Percentiles rank a stretch among this genome's conserved stretches.
Evolutionary conservation across 768 basidiomycete species (phyloP).

Genomic region (Pluteus cervinus): DNA sequence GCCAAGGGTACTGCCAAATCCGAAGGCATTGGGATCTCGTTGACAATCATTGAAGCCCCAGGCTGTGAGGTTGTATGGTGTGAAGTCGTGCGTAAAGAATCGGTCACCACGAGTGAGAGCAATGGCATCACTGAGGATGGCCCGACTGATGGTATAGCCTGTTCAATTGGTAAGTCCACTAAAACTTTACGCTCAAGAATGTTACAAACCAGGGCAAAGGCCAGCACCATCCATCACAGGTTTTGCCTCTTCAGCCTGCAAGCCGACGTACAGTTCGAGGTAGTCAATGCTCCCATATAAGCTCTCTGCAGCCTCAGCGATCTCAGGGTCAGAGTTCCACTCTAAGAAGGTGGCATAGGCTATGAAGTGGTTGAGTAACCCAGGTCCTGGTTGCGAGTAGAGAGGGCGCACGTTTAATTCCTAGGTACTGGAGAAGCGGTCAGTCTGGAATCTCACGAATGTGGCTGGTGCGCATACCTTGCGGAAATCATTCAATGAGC

Average conservation of each 20-base stretch:
- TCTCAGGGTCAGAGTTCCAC: slow-evolving; percentile 72
- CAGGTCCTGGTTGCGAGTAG: slow-evolving; percentile 1
- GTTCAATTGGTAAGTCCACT: neutral
- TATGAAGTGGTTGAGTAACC: slow-evolving; percentile 15
- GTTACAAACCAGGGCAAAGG: slow-evolving; percentile 64
- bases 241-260: slow-evolving; percentile 76
- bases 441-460: neutral
- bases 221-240: slow-evolving; percentile 74
- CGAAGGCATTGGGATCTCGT: slow-evolving; percentile 62
- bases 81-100: slow-evolving; percentile 77
- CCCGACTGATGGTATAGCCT: slow-evolving; percentile 81
- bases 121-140: slow-evolving; percentile 82
- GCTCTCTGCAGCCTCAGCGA: slow-evolving; percentile 68
- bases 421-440: slow-evolving; percentile 47
- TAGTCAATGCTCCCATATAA: slow-evolving; percentile 73
- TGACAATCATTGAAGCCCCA: slow-evolving; percentile 87
- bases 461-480: slow-evolving; percentile 32
- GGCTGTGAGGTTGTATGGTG: slow-evolving; percentile 71
- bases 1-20: slow-evolving; percentile 73
- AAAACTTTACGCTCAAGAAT: neutral
- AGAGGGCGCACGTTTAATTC: slow-evolving; percentile 55
- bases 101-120: slow-evolving; percentile 83
- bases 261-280: slow-evolving; percentile 76
- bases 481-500: slow-evolving; percentile 80
- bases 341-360: slow-evolving; percentile 68